These are phyloP conservation scores for Penicillium sp. DNA, from an alignment of 2,329 filamentous ascomycete genomes.

Conservation along the genomic window DNA sequence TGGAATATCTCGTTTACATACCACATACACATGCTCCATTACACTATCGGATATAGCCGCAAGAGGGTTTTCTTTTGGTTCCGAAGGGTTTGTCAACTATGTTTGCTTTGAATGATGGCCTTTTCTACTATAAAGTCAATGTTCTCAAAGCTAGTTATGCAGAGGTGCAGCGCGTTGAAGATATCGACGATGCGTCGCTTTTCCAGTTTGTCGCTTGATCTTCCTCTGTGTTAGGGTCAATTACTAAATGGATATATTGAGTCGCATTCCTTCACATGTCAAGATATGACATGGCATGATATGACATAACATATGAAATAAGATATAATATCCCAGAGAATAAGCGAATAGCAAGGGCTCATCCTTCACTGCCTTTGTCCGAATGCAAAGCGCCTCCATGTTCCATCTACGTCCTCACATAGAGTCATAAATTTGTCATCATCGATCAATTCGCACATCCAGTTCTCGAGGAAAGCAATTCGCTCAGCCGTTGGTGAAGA, in stretches of 20 bases:
- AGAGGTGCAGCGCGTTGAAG: background rate
- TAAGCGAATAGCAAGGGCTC: background rate
- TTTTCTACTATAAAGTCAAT: background rate
- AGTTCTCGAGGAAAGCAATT: conserved; percentile 29
- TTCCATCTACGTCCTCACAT: conserved; percentile 34
- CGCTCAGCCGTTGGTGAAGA: conserved; percentile 27
- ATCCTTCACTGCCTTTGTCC: conserved; percentile 20
- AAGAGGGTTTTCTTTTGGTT: background rate
- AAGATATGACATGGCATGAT: background rate
- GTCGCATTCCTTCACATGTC: background rate
- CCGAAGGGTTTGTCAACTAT: background rate
- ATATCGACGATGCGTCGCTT: background rate
- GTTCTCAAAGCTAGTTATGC: background rate
- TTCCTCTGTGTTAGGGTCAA: background rate
- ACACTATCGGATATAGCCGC: background rate
- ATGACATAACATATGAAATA: background rate
- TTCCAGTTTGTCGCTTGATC: background rate
- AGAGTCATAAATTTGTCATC: conserved; percentile 35
- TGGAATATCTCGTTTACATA: background rate
- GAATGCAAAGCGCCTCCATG: conserved; percentile 36
- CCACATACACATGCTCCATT: background rate
- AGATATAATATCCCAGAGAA: background rate
- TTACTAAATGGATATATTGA: background rate
- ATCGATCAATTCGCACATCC: conserved; percentile 37
- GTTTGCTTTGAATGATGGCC: background rate